These are phyloP conservation scores for Ramularia endophylla DNA, from an alignment of 2,329 filamentous ascomycete species.

Conservation along the genomic window DNA sequence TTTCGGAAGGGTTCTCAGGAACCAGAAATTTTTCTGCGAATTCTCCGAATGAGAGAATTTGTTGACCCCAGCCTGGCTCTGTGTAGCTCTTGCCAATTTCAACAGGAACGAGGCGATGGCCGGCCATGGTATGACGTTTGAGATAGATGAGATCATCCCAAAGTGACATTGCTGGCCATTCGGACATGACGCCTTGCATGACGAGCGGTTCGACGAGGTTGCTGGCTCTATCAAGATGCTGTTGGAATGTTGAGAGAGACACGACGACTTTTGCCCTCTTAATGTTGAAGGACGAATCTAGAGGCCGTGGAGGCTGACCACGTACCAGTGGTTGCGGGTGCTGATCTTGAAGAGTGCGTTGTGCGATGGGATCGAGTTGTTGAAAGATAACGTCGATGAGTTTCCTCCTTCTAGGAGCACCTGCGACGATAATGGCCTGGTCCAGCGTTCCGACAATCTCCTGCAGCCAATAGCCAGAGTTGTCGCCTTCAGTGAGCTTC, in stretches of 20 bases:
- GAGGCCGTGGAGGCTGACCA: slow-evolving; percentile 6
- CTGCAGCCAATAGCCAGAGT: slow-evolving; percentile 2
- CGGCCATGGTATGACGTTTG: slow-evolving; percentile 65
- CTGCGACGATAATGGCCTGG: slow-evolving; percentile 68
- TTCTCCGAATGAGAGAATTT: slow-evolving; percentile 65
- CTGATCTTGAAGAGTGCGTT: background rate
- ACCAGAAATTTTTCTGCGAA: slow-evolving; percentile 63
- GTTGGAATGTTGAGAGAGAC: slow-evolving; percentile 25
- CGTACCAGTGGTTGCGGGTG: slow-evolving; percentile 7
- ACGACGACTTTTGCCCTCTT: slow-evolving; percentile 6
- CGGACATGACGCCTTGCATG: slow-evolving; percentile 56
- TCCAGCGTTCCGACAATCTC: slow-evolving; percentile 63
- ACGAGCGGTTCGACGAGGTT: slow-evolving; percentile 52
- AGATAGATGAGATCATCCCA: slow-evolving; percentile 76
- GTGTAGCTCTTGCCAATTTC: slow-evolving; percentile 81
- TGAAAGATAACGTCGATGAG: slow-evolving; percentile 45
- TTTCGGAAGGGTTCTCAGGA: slow-evolving; percentile 25
- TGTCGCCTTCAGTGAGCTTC: background rate
- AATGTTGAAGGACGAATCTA: slow-evolving; percentile 11
- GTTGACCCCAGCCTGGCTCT: slow-evolving; percentile 77
- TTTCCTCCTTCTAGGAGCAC: slow-evolving; percentile 52
- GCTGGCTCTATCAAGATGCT: slow-evolving; percentile 18
- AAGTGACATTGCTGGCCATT: slow-evolving; percentile 74
- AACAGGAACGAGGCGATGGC: slow-evolving; percentile 61
- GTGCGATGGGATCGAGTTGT: slow-evolving; percentile 37